Base-by-base conservation (phyloP, 1,284 basidiomycete genomes). In the Coniferiporia weirii region DNA sequence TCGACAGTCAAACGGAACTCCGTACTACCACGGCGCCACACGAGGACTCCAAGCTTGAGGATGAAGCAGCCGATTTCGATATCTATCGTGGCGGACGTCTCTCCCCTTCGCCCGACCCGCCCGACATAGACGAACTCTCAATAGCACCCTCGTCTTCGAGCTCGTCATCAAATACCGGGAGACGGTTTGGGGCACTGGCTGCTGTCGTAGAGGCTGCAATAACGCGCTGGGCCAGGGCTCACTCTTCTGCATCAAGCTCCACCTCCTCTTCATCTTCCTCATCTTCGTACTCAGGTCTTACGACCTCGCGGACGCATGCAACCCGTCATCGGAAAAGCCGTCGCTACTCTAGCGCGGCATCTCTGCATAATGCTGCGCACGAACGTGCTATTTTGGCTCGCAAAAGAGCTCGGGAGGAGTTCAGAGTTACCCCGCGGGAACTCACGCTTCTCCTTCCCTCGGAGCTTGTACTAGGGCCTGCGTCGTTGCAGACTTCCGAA, bases 361-460 rank as follows among this genome's bases (percentile, higher is more conserved):
- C 79, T 54, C 61, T 81, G 32, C 76, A 76, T 50, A 80, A 79
- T 35, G 68, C 76, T 43, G 75, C 76, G 59, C 83, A 84, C 4
- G 83, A 86, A 68, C 75, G 77, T 50, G 78, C 84, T 58, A 77
- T 87, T 44, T 76, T 77, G 1, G 81, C 78, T 48, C 77, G 81
- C 47, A 75, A 85, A 52, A 80, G 79, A 61, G 86, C 85, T 46
- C 78, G 85, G 19, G 79, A 83, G 64, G 78, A 82, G 64, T 79
- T 79, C 22, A 75, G 84, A 61, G 75, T 79, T 55, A 73, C 82
- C 52, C 79, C 82, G 46, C 78, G 89, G 60, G 80, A 84, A 61
- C 93, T 92, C 68, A 77, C 78, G 9, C 73, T 90, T 10, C 87
- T 88, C 66, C 67, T 80, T 27, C 84, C 78, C 50, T 74, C 76